These are phyloP conservation scores for Lagenaria siceraria DNA, from an alignment of 306 rosid species.

Conservation along the genomic window DNA sequence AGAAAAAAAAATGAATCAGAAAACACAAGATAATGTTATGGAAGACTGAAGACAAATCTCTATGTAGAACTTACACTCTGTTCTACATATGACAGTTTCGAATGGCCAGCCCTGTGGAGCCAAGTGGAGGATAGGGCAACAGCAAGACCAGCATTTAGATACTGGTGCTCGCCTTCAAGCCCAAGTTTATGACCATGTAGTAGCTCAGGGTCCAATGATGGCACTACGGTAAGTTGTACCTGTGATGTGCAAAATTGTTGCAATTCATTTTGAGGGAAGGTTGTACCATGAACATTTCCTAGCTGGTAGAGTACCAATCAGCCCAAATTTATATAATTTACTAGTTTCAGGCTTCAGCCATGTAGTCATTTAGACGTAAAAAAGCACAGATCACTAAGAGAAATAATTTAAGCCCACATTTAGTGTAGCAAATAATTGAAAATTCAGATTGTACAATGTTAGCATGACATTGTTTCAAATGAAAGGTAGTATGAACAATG, in stretches of 20 bases:
- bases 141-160: slow-evolving; percentile 88
- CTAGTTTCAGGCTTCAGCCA: too few species aligned
- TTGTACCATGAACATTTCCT: background rate
- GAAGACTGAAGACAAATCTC: slow-evolving; percentile 11
- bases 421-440: background rate
- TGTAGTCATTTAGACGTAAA: background rate
- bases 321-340: background rate
- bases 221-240: slow-evolving; percentile 63
- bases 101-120: slow-evolving; percentile 66
- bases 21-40: slow-evolving; percentile 8
- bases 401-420: background rate
- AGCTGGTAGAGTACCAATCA: background rate
- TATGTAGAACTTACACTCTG: slow-evolving; percentile 41
- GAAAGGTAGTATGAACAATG: background rate
- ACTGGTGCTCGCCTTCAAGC: slow-evolving; percentile 95
- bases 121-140: slow-evolving; percentile 73
- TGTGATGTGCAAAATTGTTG: slow-evolving; percentile 21
- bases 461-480: background rate
- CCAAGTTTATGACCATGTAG: slow-evolving; percentile 63
- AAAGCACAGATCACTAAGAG: background rate
- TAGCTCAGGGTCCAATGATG: slow-evolving; percentile 48
- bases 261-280: slow-evolving; percentile 3
- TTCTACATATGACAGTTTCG: slow-evolving; percentile 27
- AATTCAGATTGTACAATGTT: background rate
- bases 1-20: slow-evolving; percentile 8